Base-by-base conservation (phyloP, 2,329 filamentous ascomycete genomes). In the Pyrenophora tritici-repentis region DNA sequence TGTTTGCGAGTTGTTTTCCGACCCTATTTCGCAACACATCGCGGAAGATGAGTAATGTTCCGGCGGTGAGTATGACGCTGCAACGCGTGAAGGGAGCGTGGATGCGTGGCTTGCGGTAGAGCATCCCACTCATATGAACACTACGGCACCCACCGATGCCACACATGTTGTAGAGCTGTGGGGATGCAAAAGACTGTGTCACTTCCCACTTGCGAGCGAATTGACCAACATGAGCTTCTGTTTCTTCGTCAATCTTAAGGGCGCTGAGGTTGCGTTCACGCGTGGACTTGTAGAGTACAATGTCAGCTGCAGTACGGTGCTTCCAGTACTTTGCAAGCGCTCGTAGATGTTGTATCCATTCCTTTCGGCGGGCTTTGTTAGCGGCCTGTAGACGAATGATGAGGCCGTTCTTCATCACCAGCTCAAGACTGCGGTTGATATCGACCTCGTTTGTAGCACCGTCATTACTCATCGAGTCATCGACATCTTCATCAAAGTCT, bases 131-230 rank as follows among this genome's bases (percentile, higher is more conserved):
- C 70, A 87, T 81, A 49, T 79, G 75, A 46, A 88, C 83, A 14
- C 82, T 76, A 35, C 86, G 82, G 65, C 86, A 88, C 32, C 78
- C 79, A 9, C 82, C 79, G 17, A 88, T 80, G n/a, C 82, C 80
- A 67, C 86, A 88, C 74, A 88, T 80, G 66, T 88, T 85, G 74
- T 86, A 87, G n/a, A 88, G 72, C 33, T 82, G 74, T 1, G 85
- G 81, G 1, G 81, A 86, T n/a, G 85, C 83, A 58, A 81, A 81
- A 1, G 84, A 82, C 56, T 85, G 80, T 13, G 78, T 82, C 17
- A 88, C 84, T 66, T 88, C 86, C 86, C 86, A 88, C 62, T 88
- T 87, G 57, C 79, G 76, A 0, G 84, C 84, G 62, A 84, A 87
- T 62, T 87, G 84, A 8, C 85, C 86, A n/a, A 88, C 71, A 36